Evolutionary conservation across 1,139 yeast genomes (phyloP).

Genomic region (Nakaseomyces sp.): DNA sequence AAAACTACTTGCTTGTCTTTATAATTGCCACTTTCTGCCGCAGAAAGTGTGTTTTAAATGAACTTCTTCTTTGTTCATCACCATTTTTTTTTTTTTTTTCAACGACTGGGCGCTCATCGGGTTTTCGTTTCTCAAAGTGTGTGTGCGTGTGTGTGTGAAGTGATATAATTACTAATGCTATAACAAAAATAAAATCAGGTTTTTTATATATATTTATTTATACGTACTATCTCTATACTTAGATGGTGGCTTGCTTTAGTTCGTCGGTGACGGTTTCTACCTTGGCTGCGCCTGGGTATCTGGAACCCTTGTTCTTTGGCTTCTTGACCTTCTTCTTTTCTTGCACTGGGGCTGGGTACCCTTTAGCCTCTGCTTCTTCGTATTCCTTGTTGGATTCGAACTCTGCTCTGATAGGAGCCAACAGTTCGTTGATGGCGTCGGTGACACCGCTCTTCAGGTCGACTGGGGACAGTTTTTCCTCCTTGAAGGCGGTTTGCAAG

Average conservation of each 20-base stretch:
- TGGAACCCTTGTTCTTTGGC: slow-evolving; percentile 78
- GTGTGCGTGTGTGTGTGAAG: too few species aligned
- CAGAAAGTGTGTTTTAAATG: too few species aligned
- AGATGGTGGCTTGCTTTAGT: slow-evolving; percentile 24
- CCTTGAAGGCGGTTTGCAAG: slow-evolving; percentile 61
- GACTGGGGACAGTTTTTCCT: slow-evolving; percentile 75
- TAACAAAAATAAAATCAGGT: too few species aligned
- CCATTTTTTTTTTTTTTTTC: too few species aligned
- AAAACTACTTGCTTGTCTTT: too few species aligned
- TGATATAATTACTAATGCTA: too few species aligned
- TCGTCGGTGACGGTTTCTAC: slow-evolving; percentile 31
- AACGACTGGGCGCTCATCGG: too few species aligned
- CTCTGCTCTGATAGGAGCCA: slow-evolving; percentile 77
- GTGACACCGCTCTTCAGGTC: slow-evolving; percentile 91
- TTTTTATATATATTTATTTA: background rate
- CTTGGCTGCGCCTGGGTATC: slow-evolving; percentile 57
- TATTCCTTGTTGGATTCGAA: slow-evolving; percentile 57
- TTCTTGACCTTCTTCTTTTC: slow-evolving; percentile 61
- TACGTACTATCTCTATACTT: background rate
- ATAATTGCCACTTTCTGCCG: too few species aligned
- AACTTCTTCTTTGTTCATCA: too few species aligned
- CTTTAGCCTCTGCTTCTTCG: slow-evolving; percentile 63
- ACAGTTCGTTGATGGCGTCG: slow-evolving; percentile 66
- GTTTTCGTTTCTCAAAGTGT: too few species aligned
- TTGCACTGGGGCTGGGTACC: slow-evolving; percentile 71